These are phyloP conservation scores for Citropsis articulata DNA, from an alignment of 345 rosid species.

Conservation along the genomic window DNA sequence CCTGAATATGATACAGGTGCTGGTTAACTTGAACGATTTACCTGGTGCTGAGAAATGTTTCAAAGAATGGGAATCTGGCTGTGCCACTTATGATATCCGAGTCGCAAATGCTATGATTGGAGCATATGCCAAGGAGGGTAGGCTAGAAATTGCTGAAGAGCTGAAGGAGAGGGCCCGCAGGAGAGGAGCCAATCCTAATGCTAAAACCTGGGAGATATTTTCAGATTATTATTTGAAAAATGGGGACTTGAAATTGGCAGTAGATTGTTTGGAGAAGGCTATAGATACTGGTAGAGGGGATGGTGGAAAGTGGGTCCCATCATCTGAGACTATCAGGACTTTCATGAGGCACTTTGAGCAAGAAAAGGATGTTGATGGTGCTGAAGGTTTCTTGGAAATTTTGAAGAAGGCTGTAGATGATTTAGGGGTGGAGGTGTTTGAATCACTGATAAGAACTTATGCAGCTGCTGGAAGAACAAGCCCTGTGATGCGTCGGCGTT, in stretches of 20 bases:
- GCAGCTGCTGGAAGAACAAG: conserved; percentile 78
- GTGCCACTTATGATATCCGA: conserved; percentile 71
- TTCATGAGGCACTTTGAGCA: conserved; percentile 71
- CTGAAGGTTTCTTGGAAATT: conserved; percentile 67
- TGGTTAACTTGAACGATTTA: conserved; percentile 80
- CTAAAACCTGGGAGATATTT: conserved; percentile 84
- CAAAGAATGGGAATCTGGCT: conserved; percentile 77
- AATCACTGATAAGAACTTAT: conserved; percentile 80
- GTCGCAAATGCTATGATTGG: conserved; percentile 66
- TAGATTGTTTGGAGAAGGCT: conserved; percentile 66
- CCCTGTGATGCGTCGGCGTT: conserved; percentile 48
- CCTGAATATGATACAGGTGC: conserved; percentile 87
- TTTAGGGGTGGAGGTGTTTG: conserved; percentile 63
- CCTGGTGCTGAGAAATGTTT: conserved; percentile 90
- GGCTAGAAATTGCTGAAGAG: conserved; percentile 61
- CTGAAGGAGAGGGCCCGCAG: conserved; percentile 61
- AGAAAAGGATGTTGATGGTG: conserved; percentile 76
- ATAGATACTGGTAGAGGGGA: conserved; percentile 63
- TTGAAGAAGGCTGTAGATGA: conserved; percentile 65
- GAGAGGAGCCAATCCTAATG: conserved; percentile 72
- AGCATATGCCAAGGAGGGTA: conserved; percentile 62
- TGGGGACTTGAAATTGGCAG: conserved; percentile 51
- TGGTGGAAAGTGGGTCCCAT: conserved; percentile 77
- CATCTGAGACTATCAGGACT: conserved; percentile 44
- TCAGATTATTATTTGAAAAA: conserved; percentile 57